Base-by-base conservation (phyloP, 495 filamentous ascomycete species). In the Cryomyces minteri region DNA sequence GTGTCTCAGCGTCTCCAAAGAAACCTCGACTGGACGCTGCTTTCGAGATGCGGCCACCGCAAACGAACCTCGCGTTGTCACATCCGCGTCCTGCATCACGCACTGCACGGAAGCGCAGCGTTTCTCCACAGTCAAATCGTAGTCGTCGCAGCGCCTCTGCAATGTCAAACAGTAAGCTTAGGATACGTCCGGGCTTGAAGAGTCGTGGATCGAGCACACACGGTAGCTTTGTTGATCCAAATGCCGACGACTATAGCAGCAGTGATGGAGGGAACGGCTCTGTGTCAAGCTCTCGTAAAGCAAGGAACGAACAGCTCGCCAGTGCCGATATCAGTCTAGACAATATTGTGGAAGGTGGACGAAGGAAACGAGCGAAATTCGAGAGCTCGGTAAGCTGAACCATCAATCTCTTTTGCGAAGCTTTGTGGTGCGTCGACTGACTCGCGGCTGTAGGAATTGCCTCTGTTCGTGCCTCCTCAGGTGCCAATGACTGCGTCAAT, bases 311-410 rank as follows among this genome's bases (percentile, higher is more conserved):
- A 55, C 78, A 81, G 43, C 68, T 92, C 47, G 83, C 79, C n/a
- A 92, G 84, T 57, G 87, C 90, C 4, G 90, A 96, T 47, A 98
- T 98, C 56, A 95, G 88, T 61, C 72, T 94, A 51, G 84, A 93
- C 47, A 98, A 98, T 56, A 96, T 98, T 62, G 81, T 98, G 45
- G 88, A 96, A 63, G 90, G 92, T 54, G 86, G 86, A 51, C 78
- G 90, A 62, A 76, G 90, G 51, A 95, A 98, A 70, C 76, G 85
- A 57, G 83, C 90, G 50, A 94, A 94, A 67, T 98, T 98, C 60
- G 86, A 94, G 53, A 95, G 87, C 64, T 93, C 87, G 52, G 87
- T 95, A 73, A 76, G 86, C 71, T 18, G 7, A 7, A 12, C 34
- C 12, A 37, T 12, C 12, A 6, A 34, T 33, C 39, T 14, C 12